Percentiles rank a stretch among this genome's conserved stretches.
These are phyloP conservation scores for Mycena epipterygia DNA, from an alignment of 768 basidiomycete genomes.

Conservation along the genomic window DNA sequence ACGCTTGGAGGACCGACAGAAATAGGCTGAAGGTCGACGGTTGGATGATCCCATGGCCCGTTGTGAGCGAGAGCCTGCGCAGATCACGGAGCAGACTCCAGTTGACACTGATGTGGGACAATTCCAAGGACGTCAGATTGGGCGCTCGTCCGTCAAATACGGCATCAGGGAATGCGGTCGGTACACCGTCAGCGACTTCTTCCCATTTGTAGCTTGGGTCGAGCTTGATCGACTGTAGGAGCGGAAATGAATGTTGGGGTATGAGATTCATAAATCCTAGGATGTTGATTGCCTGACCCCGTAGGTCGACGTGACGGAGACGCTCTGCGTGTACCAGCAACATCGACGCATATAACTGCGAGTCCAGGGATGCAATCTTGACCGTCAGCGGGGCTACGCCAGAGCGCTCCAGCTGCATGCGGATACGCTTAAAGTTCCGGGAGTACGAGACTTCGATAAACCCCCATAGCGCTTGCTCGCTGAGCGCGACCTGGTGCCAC, in stretches of 20 bases:
- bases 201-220: neutral
- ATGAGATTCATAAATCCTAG: neutral
- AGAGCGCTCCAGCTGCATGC: neutral
- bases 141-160: constrained; percentile 11
- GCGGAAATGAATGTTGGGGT: neutral
- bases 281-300: neutral
- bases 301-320: neutral
- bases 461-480: neutral
- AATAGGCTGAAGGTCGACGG: neutral
- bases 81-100: neutral
- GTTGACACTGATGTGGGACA: neutral
- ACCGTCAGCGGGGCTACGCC: constrained; percentile 15
- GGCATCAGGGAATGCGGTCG: neutral
- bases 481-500: constrained; percentile 2
- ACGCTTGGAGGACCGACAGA: neutral
- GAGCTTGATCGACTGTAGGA: neutral
- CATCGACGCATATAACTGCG: neutral
- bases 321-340: constrained; percentile 3
- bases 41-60: neutral
- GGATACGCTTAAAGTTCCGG: neutral
- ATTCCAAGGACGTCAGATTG: neutral
- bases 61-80: neutral
- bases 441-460: neutral
- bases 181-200: neutral
- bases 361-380: neutral